Evolutionary conservation across 2,329 filamentous ascomycete species (phyloP).

Genomic region (Boeremia exigua): DNA sequence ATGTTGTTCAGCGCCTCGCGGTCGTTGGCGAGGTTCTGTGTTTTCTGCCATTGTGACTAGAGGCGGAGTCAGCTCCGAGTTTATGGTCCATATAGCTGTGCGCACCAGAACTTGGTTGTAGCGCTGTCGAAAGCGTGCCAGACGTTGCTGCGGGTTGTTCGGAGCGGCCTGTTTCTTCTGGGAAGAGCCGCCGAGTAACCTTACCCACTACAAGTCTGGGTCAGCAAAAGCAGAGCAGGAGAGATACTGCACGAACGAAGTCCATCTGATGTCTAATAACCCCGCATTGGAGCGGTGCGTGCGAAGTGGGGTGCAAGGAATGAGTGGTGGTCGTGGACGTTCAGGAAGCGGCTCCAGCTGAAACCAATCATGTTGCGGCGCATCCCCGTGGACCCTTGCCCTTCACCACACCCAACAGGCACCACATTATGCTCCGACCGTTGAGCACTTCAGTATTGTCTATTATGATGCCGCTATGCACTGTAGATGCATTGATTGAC

Average conservation of each 20-base stretch:
- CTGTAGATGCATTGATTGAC: neutral
- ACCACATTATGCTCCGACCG: too few relatives aligned
- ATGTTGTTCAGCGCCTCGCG: conserved; percentile 58
- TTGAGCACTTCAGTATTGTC: neutral
- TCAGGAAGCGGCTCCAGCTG: conserved; percentile 11
- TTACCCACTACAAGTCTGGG: conserved; percentile 58
- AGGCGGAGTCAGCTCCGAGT: conserved; percentile 17
- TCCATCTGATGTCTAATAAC: conserved; percentile 34
- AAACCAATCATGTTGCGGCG: conserved; percentile 16
- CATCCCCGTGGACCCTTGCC: conserved; percentile 7
- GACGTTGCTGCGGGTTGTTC: conserved; percentile 65
- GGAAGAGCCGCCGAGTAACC: conserved; percentile 64
- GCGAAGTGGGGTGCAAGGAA: conserved; percentile 25
- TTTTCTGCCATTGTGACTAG: conserved; percentile 67
- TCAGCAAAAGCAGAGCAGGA: conserved; percentile 22
- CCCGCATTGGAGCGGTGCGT: conserved; percentile 33
- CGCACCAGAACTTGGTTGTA: conserved; percentile 64
- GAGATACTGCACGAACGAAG: conserved; percentile 25
- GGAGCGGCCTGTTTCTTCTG: conserved; percentile 57
- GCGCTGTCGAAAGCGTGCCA: conserved; percentile 66
- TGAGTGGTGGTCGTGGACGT: conserved; percentile 16
- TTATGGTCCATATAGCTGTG: neutral
- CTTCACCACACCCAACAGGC: neutral
- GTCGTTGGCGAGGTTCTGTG: conserved; percentile 58
- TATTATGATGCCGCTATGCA: neutral